phyloP scores from a whole-genome alignment of 2,329 filamentous ascomycete genomes.

The Trichoderma gracile region DNA sequence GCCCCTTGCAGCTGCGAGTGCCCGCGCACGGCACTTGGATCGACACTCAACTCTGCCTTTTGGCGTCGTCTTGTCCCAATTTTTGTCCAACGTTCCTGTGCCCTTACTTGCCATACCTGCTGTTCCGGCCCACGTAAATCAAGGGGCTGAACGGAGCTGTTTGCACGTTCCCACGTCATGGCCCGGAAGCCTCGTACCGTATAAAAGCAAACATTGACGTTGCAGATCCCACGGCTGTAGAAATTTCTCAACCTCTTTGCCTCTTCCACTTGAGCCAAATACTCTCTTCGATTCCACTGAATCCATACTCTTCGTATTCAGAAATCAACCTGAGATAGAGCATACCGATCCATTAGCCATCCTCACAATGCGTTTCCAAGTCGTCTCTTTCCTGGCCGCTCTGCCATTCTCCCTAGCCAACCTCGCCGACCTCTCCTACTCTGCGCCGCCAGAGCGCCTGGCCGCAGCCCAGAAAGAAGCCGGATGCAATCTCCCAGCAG shows the following conservation, averaged over 20 bases:
- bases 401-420: conserved; percentile 29
- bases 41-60: conserved; percentile 7
- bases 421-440: conserved; percentile 33
- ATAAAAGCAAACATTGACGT: conserved; percentile 10
- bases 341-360: neutral
- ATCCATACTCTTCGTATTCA: neutral
- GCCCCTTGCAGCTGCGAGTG: conserved; percentile 9
- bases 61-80: neutral
- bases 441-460: conserved; percentile 33
- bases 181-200: neutral
- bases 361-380: conserved; percentile 10
- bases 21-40: conserved; percentile 17
- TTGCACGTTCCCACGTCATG: conserved; percentile 14
- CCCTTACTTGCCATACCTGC: neutral
- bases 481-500: conserved; percentile 42
- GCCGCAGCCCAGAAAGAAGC: conserved; percentile 31
- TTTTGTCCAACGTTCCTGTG: conserved; percentile 11
- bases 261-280: no score
- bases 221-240: conserved; percentile 6
- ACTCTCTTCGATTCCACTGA: no score
- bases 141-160: conserved; percentile 16
- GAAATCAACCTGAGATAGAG: no score
- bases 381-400: conserved; percentile 20
- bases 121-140: neutral
- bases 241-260: neutral